Base-by-base conservation (phyloP, 441 rosid species). In the Syzygium malaccense region DNA sequence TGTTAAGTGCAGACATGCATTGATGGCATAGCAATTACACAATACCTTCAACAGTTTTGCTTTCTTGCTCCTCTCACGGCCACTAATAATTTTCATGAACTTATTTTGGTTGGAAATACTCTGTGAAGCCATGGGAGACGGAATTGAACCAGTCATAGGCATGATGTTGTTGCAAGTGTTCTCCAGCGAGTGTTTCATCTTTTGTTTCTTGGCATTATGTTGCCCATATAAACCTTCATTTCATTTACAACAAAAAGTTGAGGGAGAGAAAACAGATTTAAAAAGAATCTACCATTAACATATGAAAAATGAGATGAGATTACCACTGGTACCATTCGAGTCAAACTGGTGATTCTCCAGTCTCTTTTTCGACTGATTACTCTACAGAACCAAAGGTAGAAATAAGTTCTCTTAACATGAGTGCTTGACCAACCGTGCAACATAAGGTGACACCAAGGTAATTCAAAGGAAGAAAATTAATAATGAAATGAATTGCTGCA, bases 331-430 rank as follows among this genome's bases (percentile, higher is more conserved):
- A 91, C 98, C 98, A 92, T 95, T 96, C 88, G 94, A 95, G 87
- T 96, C 99, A 90, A 95, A 95, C 92, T 94, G 97, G 92, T 93
- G 96, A 92, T 89, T 89, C 92, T 95, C 99, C 85, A 88, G 66
- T 93, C 98, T 95, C 97, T 90, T 98, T 94, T 91, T 97, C 86
- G 92, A 92, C 91, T 92, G 93, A 88, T 96, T 97, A 93, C 96
- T 95, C 99, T 98, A 97, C 92, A 90, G 58, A 62, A 60, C 64
- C 26, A 90, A 79, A 79, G 79, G 83, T 79, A 89, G 41, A 84
- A 62, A 88, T 66, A 54, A 88, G 91, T 79, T 85, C 55, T 84
- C 71, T 37, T 78, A 55, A 58, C 83, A 78, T 30, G 19, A 87
- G 33, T 54, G 53, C 17, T 57, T 78, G 86, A 78, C 19, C 23